Conservation (phyloP, 208 protist genomes). For the Zelonia costaricensis region DNA sequence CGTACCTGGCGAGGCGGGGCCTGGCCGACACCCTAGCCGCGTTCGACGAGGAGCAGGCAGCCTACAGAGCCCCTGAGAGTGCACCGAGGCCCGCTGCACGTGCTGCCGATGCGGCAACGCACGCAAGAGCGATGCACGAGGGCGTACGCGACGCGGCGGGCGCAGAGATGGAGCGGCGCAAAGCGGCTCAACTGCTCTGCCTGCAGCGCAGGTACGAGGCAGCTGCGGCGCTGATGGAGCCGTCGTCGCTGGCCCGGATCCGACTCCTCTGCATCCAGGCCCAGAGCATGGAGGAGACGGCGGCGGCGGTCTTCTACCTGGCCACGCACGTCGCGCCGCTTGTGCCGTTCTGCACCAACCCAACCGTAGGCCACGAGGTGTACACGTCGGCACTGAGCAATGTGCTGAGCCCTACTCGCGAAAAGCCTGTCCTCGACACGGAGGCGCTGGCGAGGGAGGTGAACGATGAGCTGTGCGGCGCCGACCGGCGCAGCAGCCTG, state of each 20-base stretch:
- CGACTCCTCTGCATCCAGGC: constrained; percentile 64
- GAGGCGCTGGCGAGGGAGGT: constrained; percentile 51
- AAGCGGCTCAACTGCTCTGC: constrained; percentile 61
- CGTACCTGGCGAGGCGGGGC: constrained; percentile 64
- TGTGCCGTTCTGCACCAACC: constrained; percentile 36
- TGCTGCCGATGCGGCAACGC: background rate
- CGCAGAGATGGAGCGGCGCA: constrained; percentile 34
- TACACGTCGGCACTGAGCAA: constrained; percentile 26
- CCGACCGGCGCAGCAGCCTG: constrained; percentile 43
- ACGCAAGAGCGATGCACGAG: background rate
- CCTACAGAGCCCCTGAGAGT: background rate
- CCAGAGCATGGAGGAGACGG: constrained; percentile 26
- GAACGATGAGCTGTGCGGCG: constrained; percentile 63
- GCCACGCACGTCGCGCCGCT: constrained; percentile 46
- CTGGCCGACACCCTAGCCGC: constrained; percentile 56
- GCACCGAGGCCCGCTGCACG: background rate
- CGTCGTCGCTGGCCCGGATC: constrained; percentile 43
- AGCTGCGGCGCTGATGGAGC: constrained; percentile 49
- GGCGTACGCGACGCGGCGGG: background rate
- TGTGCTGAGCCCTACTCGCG: constrained; percentile 25
- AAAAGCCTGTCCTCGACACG: constrained; percentile 6
- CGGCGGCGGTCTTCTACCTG: constrained; percentile 38
- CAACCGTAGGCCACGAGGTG: constrained; percentile 29
- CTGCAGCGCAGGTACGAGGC: constrained; percentile 43
- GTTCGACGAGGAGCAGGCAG: constrained; percentile 34